phyloP scores from a whole-genome alignment of 345 rosid species.

The Microthlaspi erraticum region DNA sequence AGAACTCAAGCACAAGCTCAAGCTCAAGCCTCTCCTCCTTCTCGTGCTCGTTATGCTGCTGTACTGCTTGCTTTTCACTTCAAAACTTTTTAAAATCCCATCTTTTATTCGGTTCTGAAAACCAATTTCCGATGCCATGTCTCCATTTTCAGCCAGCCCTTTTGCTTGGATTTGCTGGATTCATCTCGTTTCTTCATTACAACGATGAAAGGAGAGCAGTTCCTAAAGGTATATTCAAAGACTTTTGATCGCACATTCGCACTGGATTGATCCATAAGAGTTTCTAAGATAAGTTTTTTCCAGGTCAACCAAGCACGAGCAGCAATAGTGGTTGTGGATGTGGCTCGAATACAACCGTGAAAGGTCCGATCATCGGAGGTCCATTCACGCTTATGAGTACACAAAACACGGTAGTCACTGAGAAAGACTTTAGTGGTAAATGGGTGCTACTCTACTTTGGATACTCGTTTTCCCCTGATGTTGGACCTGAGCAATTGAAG shows the following conservation, averaged over 20 bases:
- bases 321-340: conserved; percentile 47
- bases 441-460: conserved; percentile 93
- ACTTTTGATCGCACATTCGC: neutral
- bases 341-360: conserved; percentile 36
- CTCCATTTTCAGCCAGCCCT: conserved; percentile 63
- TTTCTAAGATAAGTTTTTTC: conserved; percentile 5
- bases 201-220: conserved; percentile 84
- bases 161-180: conserved; percentile 66
- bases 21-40: conserved; percentile 48
- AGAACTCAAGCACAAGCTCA: conserved; percentile 44
- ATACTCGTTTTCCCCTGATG: conserved; percentile 90
- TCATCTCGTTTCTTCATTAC: conserved; percentile 60
- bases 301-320: conserved; percentile 57
- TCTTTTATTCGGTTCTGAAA: neutral
- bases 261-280: neutral
- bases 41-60: conserved; percentile 49
- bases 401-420: conserved; percentile 58
- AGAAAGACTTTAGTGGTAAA: conserved; percentile 62
- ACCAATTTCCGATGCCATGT: neutral
- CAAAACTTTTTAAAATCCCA: neutral
- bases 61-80: conserved; percentile 50
- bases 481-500: conserved; percentile 79
- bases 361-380: conserved; percentile 81
- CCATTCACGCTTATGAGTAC: conserved; percentile 72
- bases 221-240: conserved; percentile 55